Evolutionary conservation across 495 filamentous ascomycete species (phyloP).

Genomic region (Penicillium fimorum): DNA sequence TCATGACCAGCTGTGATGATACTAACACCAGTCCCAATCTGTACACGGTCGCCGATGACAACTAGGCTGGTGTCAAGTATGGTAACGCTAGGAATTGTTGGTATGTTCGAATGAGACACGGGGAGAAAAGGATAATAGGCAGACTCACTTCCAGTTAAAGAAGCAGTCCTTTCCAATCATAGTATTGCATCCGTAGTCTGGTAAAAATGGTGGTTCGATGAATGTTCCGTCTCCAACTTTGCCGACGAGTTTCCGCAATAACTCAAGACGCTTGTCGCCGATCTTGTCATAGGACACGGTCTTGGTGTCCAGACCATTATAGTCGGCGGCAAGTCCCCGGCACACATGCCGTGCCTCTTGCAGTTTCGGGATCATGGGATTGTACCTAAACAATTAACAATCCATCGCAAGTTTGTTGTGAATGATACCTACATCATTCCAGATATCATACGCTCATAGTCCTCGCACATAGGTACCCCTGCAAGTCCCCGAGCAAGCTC

Average conservation of each 20-base stretch:
- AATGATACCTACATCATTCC: constrained; percentile 45
- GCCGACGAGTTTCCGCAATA: constrained; percentile 44
- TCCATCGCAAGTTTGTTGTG: background rate
- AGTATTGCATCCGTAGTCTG: constrained; percentile 59
- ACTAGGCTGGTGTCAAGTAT: constrained; percentile 75
- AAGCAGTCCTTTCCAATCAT: constrained; percentile 50
- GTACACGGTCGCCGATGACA: constrained; percentile 69
- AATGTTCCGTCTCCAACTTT: constrained; percentile 43
- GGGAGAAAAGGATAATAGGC: too few species aligned
- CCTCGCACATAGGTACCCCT: constrained; percentile 45
- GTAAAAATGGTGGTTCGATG: constrained; percentile 50
- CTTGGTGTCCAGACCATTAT: constrained; percentile 48
- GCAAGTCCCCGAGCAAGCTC: constrained; percentile 40
- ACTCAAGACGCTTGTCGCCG: constrained; percentile 30
- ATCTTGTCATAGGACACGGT: constrained; percentile 40
- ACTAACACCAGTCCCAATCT: constrained; percentile 70
- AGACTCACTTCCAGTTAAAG: constrained; percentile 51
- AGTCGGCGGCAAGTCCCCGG: constrained; percentile 43
- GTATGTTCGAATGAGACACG: background rate
- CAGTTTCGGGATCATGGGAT: constrained; percentile 42
- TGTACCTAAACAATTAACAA: constrained; percentile 32
- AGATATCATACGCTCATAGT: constrained; percentile 56
- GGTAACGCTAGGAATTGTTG: constrained; percentile 38
- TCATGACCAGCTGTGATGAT: constrained; percentile 71
- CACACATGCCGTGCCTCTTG: constrained; percentile 44